These are phyloP conservation scores for Herpotrichia juniperi DNA, from an alignment of 2,329 filamentous ascomycete species.

Conservation along the genomic window DNA sequence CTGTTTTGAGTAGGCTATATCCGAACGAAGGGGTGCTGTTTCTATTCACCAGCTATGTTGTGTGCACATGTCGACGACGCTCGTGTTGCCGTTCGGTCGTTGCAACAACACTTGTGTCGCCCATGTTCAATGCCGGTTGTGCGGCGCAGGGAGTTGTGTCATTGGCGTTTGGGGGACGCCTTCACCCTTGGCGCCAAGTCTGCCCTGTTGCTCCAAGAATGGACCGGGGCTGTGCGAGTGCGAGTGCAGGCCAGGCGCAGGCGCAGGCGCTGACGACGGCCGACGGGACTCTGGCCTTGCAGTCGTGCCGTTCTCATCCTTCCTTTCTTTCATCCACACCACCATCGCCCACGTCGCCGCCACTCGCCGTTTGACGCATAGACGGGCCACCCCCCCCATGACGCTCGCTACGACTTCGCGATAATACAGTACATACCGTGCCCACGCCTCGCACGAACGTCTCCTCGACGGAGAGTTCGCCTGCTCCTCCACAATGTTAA, in stretches of 20 bases:
- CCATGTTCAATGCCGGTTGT: background rate
- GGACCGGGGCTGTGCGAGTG: conserved; percentile 4
- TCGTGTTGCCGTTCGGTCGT: too few relatives aligned
- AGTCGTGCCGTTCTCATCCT: background rate
- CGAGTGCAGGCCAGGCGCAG: too few relatives aligned
- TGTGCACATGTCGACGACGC: background rate
- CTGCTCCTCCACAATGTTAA: conserved; percentile 35
- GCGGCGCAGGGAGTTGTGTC: background rate
- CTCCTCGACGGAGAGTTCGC: conserved; percentile 31
- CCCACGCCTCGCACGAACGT: conserved; percentile 16
- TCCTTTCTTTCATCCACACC: background rate
- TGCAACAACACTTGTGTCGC: too few relatives aligned
- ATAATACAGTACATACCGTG: conserved; percentile 11
- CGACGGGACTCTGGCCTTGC: background rate
- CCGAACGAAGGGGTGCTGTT: background rate
- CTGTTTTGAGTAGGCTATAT: background rate
- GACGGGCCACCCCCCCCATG: conserved; percentile 25
- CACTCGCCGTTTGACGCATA: conserved; percentile 8
- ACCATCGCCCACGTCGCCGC: background rate
- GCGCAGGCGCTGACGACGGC: conserved; percentile 1
- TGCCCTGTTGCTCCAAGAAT: background rate
- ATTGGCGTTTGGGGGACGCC: conserved; percentile 5
- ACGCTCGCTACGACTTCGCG: conserved; percentile 33
- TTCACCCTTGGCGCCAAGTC: conserved; percentile 10
- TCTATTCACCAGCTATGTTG: background rate